Conservation (phyloP, 2,329 filamentous ascomycete genomes). For the Knufia petricola region DNA sequence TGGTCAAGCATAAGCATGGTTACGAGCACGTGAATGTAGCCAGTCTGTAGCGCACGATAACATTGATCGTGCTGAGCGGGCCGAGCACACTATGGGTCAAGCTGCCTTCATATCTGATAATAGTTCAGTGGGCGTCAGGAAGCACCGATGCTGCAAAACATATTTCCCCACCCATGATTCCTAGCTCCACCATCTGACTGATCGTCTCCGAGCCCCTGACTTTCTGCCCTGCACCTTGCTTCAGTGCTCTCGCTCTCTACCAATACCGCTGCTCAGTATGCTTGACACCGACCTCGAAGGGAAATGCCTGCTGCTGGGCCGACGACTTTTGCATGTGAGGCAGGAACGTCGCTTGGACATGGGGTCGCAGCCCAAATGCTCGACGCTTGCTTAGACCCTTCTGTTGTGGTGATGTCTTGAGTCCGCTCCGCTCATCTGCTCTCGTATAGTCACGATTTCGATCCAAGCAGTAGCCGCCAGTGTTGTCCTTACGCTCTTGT, state of each 20-base stretch:
- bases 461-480: neutral
- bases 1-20: too few species aligned
- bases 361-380: neutral
- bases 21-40: too few species aligned
- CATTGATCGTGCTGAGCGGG: too few species aligned
- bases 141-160: too few species aligned
- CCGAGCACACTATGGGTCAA: too few species aligned
- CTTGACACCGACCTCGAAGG: neutral
- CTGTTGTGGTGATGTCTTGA: neutral
- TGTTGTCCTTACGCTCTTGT: neutral
- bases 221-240: neutral
- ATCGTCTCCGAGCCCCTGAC: conserved; percentile 2
- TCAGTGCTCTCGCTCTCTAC: too few species aligned
- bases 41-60: too few species aligned
- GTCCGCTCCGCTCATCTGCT: neutral
- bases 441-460: neutral
- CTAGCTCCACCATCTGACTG: too few species aligned
- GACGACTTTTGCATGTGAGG: neutral
- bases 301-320: neutral
- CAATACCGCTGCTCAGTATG: neutral
- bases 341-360: neutral
- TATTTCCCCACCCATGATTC: too few species aligned
- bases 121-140: too few species aligned
- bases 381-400: neutral
- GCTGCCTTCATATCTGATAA: too few species aligned